A percentile compares a stretch with the other conserved stretches of the same genome.
Conservation (phyloP, 768 basidiomycete species). For the Cystobasidium tubakii region DNA sequence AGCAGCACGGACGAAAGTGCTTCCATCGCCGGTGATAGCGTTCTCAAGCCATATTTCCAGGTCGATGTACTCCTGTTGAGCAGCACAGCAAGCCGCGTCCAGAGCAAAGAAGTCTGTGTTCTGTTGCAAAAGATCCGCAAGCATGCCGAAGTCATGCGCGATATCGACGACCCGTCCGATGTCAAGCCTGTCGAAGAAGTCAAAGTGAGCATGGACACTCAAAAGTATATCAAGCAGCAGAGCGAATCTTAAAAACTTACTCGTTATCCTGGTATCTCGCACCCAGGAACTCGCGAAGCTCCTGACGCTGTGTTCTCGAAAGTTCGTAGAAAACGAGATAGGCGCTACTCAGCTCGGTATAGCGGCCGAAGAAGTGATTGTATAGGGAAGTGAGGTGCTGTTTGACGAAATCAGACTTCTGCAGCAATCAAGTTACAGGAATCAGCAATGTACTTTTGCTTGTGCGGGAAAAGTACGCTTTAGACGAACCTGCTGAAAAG, state of each 20-base stretch:
- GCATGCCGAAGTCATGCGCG: slow-evolving; percentile 90
- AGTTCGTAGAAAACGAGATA: slow-evolving; percentile 92
- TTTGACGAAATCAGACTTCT: not conserved
- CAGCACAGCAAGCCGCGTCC: slow-evolving; percentile 89
- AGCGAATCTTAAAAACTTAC: not conserved
- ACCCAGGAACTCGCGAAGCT: not conserved
- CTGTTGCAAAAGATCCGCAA: slow-evolving; percentile 84
- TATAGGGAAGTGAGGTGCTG: not conserved
- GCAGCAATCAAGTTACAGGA: not conserved
- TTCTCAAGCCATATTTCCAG: slow-evolving; percentile 94
- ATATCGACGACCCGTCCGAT: slow-evolving; percentile 92
- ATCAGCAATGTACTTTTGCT: too few species aligned
- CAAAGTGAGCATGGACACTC: slow-evolving; percentile 85
- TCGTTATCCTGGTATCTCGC: not conserved
- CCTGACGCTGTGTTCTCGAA: slow-evolving; percentile 80
- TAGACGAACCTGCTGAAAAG: not conserved
- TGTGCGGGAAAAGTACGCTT: not conserved
- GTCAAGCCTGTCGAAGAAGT: slow-evolving; percentile 57
- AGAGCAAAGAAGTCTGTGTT: slow-evolving; percentile 69
- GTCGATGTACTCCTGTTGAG: slow-evolving; percentile 85
- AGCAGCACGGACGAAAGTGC: slow-evolving; percentile 77
- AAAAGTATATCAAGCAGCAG: slow-evolving; percentile 61
- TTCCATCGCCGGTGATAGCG: slow-evolving; percentile 72
- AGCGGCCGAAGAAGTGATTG: not conserved
- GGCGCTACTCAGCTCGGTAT: not conserved